Evolutionary conservation across 108 stramenopile species (phyloP).

Genomic region (Nannochloropsis salina): DNA sequence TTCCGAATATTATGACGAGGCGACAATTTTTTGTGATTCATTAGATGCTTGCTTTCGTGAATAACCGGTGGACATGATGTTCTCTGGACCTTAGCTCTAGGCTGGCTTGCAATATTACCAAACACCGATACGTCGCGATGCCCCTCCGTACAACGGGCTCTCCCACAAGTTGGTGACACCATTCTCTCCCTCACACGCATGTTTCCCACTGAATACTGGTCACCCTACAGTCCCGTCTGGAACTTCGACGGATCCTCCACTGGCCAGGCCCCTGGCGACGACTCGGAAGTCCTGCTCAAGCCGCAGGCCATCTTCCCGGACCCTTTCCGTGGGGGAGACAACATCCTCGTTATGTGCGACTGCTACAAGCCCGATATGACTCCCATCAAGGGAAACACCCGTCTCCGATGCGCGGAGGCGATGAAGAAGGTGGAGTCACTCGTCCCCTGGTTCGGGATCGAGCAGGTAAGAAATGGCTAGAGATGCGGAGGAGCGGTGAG

Average conservation of each 20-base stretch:
- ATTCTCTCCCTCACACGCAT: too few species aligned
- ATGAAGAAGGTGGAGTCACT: conserved; percentile 67
- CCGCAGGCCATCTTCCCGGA: conserved; percentile 80
- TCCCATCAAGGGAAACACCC: conserved; percentile 71
- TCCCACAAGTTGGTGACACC: too few species aligned
- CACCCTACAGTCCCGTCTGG: conserved; percentile 66
- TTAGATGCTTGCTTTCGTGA: too few species aligned
- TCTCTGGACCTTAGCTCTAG: too few species aligned
- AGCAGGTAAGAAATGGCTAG: conserved; percentile 57
- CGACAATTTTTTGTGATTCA: too few species aligned
- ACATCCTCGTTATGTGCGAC: conserved; percentile 93
- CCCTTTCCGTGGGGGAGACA: conserved; percentile 83
- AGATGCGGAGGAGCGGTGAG: too few species aligned
- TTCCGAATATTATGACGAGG: too few species aligned
- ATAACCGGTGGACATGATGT: too few species aligned
- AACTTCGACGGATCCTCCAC: conserved; percentile 94
- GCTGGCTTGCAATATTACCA: too few species aligned
- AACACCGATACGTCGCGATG: too few species aligned
- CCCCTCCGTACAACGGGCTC: too few species aligned
- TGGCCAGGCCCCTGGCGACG: conserved; percentile 91
- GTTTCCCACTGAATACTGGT: too few species aligned
- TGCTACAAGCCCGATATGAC: conserved; percentile 82
- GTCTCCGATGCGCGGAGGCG: conserved; percentile 61
- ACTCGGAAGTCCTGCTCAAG: conserved; percentile 77
- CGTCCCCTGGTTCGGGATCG: conserved; percentile 92